Conservation (phyloP, 2,329 filamentous ascomycete genomes). For the Chaetomiaceae sp. region DNA sequence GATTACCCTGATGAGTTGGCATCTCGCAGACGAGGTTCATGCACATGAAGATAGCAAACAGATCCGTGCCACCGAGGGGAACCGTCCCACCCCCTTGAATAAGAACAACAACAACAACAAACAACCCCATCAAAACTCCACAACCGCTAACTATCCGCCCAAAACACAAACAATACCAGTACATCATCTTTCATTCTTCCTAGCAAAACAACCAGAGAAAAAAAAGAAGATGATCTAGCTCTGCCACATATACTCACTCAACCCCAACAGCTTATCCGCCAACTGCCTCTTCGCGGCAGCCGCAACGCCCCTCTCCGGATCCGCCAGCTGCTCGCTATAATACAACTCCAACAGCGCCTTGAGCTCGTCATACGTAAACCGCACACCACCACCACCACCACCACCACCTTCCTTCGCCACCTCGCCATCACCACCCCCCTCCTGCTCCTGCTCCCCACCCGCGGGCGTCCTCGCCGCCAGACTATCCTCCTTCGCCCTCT, state of each 20-base stretch:
- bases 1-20: too few species aligned
- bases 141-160: too few species aligned
- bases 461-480: constrained; percentile 27
- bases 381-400: constrained; percentile 17
- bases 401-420: neutral
- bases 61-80: too few species aligned
- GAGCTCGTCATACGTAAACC: constrained; percentile 61
- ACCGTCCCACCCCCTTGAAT: too few species aligned
- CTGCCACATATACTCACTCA: constrained; percentile 72
- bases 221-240: too few species aligned
- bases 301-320: constrained; percentile 62
- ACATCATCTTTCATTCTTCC: too few species aligned
- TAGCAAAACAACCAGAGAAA: too few species aligned
- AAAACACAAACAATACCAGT: too few species aligned
- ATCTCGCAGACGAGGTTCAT: too few species aligned
- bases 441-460: neutral
- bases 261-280: constrained; percentile 62
- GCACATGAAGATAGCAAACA: too few species aligned
- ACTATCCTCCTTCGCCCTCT: constrained; percentile 50
- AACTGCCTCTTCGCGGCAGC: constrained; percentile 63
- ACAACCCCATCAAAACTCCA: too few species aligned
- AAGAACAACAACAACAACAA: too few species aligned
- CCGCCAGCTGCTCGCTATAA: constrained; percentile 62
- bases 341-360: constrained; percentile 62
- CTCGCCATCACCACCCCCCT: constrained; percentile 14